phyloP scores from a whole-genome alignment of 208 protist genomes.

The Wallacemonas sp. region DNA sequence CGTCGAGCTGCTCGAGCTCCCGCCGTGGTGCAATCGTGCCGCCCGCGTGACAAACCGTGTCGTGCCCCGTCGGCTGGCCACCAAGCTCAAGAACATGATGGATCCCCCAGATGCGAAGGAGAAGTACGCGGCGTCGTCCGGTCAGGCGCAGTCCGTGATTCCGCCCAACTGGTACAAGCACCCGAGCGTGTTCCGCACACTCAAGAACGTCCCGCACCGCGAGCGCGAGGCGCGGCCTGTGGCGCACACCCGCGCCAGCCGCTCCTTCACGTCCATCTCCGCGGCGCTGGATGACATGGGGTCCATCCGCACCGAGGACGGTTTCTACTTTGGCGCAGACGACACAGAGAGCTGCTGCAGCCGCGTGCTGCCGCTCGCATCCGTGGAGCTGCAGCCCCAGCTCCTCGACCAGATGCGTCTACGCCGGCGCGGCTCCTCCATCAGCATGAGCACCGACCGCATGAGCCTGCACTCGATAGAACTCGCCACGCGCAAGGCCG shows the following conservation, averaged over 20 bases:
- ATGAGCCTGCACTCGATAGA: neutral
- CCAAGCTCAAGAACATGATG: constrained; percentile 77
- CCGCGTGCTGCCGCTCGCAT: neutral
- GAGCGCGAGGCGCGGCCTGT: neutral
- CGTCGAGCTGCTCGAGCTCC: constrained; percentile 64
- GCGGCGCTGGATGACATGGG: neutral
- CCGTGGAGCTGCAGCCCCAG: constrained; percentile 16
- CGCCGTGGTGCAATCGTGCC: constrained; percentile 89
- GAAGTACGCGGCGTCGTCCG: constrained; percentile 42
- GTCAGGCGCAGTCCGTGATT: constrained; percentile 49
- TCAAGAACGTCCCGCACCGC: constrained; percentile 33
- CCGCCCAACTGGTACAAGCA: constrained; percentile 75
- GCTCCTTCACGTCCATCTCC: constrained; percentile 10
- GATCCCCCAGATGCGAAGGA: constrained; percentile 29
- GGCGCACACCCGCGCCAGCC: neutral
- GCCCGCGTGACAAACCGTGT: constrained; percentile 71
- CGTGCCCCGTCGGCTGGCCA: constrained; percentile 69
- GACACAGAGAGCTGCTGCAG: constrained; percentile 15
- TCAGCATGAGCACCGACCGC: constrained; percentile 13
- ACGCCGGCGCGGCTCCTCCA: constrained; percentile 10
- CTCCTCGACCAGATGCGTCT: constrained; percentile 6
- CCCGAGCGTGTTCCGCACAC: constrained; percentile 54
- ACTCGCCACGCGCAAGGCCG: neutral
- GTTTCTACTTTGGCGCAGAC: neutral
- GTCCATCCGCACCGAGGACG: constrained; percentile 6